Conservation (phyloP, 441 rosid species). For the Adansonia gregorii region DNA sequence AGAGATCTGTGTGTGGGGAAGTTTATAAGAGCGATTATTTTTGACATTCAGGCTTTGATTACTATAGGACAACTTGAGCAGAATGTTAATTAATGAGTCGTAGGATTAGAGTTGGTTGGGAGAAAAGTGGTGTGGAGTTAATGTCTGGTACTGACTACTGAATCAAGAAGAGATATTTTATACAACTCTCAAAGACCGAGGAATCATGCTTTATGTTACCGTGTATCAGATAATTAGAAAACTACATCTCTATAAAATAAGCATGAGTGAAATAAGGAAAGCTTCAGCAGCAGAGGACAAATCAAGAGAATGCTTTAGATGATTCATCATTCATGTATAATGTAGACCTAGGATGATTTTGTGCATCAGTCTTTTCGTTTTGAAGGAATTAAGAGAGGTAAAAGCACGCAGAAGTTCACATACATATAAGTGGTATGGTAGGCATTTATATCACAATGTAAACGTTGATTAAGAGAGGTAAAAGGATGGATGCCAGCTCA, state of each 20-base stretch:
- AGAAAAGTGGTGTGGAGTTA: not conserved
- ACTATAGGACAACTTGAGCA: not conserved
- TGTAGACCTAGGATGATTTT: not conserved
- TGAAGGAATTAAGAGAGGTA: not conserved
- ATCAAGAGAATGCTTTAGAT: not conserved
- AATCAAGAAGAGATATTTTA: not conserved
- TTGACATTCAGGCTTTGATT: not conserved
- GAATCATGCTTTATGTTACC: not conserved
- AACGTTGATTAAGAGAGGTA: not conserved
- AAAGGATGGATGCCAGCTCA: not conserved
- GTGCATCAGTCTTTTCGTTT: not conserved
- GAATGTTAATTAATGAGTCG: not conserved
- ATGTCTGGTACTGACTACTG: not conserved
- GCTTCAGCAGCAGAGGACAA: not conserved
- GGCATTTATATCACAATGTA: not conserved
- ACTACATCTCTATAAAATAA: not conserved
- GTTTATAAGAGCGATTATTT: not conserved
- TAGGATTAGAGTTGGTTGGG: not conserved
- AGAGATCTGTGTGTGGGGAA: not conserved
- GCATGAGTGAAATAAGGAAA: not conserved
- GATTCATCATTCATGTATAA: not conserved
- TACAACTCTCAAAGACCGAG: not conserved
- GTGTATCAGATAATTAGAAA: not conserved
- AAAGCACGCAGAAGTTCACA: not conserved
- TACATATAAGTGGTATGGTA: not conserved